A percentile compares a stretch with the other conserved stretches of the same genome.
These are phyloP conservation scores for Marchantia paleacea DNA, from an alignment of 225 moss, liverwort and hornwort genomes.

Conservation along the genomic window DNA sequence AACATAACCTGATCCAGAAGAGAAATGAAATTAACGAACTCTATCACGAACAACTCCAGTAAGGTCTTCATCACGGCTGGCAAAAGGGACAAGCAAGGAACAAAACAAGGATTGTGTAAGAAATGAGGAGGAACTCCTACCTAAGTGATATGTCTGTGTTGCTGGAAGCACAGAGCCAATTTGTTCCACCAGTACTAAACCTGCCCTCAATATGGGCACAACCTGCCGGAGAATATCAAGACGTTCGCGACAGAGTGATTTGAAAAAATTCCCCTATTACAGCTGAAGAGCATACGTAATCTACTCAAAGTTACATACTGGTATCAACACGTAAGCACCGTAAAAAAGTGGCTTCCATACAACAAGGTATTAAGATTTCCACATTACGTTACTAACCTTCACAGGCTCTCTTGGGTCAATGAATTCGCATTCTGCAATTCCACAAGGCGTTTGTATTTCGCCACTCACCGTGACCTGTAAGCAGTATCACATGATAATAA, in stretches of 20 bases:
- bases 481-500: not conserved
- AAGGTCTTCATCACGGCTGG: not conserved
- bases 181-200: slow-evolving; percentile 79
- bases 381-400: slow-evolving; percentile 45
- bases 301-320: no score
- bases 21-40: not conserved
- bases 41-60: not conserved
- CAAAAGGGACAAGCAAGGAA: not conserved
- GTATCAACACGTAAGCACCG: no score
- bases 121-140: slow-evolving; percentile 26
- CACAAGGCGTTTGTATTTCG: slow-evolving; percentile 89
- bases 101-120: not conserved
- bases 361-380: not conserved
- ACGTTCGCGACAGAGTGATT: no score
- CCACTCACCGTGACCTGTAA: slow-evolving; percentile 76
- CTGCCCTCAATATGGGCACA: slow-evolving; percentile 87
- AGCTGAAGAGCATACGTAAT: no score
- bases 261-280: no score
- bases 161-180: slow-evolving; percentile 68
- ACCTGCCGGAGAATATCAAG: slow-evolving; percentile 37
- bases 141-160: slow-evolving; percentile 83
- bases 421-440: slow-evolving; percentile 81
- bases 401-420: slow-evolving; percentile 95
- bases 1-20: slow-evolving; percentile 61
- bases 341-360: no score